Percentiles rank a stretch among this genome's conserved stretches.
Conservation (phyloP, 768 basidiomycete genomes). For the Boletus subparvulus region DNA sequence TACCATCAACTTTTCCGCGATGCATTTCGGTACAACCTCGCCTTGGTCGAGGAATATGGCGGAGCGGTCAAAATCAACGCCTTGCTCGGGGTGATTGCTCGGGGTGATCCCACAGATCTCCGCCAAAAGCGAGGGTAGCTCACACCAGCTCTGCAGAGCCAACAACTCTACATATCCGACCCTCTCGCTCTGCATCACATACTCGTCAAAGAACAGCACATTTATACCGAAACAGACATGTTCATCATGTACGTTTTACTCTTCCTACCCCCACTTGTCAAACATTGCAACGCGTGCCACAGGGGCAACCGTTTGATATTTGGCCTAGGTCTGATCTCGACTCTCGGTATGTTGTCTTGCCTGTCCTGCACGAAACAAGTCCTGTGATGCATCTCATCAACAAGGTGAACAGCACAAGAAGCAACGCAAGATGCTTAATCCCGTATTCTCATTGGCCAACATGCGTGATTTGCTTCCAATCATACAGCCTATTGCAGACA, state of each 20-base stretch:
- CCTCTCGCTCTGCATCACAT: conserved; percentile 39
- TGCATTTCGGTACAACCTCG: conserved; percentile 32
- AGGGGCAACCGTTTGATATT: conserved; percentile 35
- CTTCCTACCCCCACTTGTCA: neutral
- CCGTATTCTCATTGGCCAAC: conserved; percentile 32
- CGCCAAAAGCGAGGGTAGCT: neutral
- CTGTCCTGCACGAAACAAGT: neutral
- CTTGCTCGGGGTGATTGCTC: conserved; percentile 37
- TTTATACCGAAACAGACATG: conserved; percentile 39
- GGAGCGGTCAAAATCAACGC: conserved; percentile 36
- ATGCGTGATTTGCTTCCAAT: conserved; percentile 32
- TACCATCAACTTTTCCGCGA: conserved; percentile 34
- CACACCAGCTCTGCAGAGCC: conserved; percentile 9
- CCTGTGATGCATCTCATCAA: neutral
- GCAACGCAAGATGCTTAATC: conserved; percentile 36
- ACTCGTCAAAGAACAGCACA: conserved; percentile 36
- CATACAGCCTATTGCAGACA: conserved; percentile 35
- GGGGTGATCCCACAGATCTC: conserved; percentile 24
- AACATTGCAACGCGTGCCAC: neutral
- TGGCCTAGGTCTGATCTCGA: conserved; percentile 38
- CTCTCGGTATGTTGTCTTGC: conserved; percentile 30
- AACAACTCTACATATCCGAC: conserved; percentile 38
- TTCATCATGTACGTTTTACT: conserved; percentile 30
- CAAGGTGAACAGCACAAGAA: conserved; percentile 31
- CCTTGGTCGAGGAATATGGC: conserved; percentile 32